Evolutionary conservation across 768 basidiomycete genomes (phyloP).

Genomic region (Mycena latifolia): DNA sequence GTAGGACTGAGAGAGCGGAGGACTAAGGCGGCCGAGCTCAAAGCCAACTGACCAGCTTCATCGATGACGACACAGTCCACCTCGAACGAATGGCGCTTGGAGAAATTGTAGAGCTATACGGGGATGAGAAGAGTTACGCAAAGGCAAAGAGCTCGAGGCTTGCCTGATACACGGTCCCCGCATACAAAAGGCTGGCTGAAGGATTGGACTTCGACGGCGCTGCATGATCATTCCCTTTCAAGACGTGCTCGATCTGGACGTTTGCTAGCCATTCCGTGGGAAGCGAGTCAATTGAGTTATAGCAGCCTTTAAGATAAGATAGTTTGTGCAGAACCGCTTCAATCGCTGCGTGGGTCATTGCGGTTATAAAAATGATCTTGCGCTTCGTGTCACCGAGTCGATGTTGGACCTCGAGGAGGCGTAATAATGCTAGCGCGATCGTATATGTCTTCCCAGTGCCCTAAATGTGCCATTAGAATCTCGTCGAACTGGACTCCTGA

Average conservation of each 20-base stretch:
- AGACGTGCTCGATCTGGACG: conserved; percentile 56
- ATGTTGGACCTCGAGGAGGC: conserved; percentile 57
- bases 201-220: conserved; percentile 45
- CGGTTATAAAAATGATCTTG: conserved; percentile 61
- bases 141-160: conserved; percentile 13
- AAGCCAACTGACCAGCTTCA: conserved; percentile 64
- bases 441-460: conserved; percentile 69
- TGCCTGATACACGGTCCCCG: conserved; percentile 64
- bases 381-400: conserved; percentile 44
- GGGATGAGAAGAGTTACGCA: background rate
- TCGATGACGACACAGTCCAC: conserved; percentile 62
- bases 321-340: conserved; percentile 61
- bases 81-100: conserved; percentile 51
- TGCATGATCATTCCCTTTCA: conserved; percentile 55
- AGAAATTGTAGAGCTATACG: conserved; percentile 60
- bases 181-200: conserved; percentile 51
- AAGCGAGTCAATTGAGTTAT: conserved; percentile 51
- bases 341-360: conserved; percentile 67
- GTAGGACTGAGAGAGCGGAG: conserved; percentile 52
- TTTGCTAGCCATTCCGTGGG: conserved; percentile 58
- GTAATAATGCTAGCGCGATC: conserved; percentile 58
- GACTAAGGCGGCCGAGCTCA: conserved; percentile 60
- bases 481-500: background rate
- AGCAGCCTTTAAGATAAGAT: conserved; percentile 49
- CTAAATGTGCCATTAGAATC: conserved; percentile 30